Percentiles rank a stretch among this genome's conserved stretches.
These are phyloP conservation scores for Paramecium tetraurelia DNA, from an alignment of 73 alveolate species.

Conservation along the genomic window DNA sequence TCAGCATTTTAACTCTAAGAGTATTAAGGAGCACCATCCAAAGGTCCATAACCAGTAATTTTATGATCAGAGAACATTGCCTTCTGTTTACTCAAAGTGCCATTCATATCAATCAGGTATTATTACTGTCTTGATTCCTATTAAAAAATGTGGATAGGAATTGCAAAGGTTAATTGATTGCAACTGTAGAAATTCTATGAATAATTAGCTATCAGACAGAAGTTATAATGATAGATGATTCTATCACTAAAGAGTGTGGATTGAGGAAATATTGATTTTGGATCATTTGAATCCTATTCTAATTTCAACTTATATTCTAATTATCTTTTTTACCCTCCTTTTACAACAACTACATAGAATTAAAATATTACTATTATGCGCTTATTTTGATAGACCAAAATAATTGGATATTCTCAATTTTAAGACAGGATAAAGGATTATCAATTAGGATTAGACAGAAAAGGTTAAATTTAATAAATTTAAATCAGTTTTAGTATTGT, in stretches of 20 bases:
- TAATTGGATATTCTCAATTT: neutral
- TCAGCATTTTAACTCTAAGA: neutral
- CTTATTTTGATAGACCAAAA: neutral
- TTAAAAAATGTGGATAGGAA: neutral
- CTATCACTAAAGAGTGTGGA: neutral
- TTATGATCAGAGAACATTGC: neutral
- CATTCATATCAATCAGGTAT: neutral
- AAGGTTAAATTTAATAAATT: neutral
- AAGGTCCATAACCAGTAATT: neutral
- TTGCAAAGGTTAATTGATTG: neutral
- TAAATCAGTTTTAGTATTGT: neutral
- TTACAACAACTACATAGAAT: neutral
- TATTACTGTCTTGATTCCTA: neutral
- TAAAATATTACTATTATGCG: neutral
- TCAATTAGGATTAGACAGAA: neutral
- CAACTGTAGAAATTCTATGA: neutral
- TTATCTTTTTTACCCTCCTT: neutral
- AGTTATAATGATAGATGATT: neutral
- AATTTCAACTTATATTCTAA: neutral
- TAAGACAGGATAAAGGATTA: neutral
- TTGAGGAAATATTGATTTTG: neutral
- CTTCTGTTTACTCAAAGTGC: neutral
- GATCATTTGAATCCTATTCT: neutral
- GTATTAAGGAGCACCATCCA: neutral
- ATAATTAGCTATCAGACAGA: neutral